These are phyloP conservation scores for Hippophae rhamnoides DNA, from an alignment of 306 rosid genomes.

Conservation along the genomic window DNA sequence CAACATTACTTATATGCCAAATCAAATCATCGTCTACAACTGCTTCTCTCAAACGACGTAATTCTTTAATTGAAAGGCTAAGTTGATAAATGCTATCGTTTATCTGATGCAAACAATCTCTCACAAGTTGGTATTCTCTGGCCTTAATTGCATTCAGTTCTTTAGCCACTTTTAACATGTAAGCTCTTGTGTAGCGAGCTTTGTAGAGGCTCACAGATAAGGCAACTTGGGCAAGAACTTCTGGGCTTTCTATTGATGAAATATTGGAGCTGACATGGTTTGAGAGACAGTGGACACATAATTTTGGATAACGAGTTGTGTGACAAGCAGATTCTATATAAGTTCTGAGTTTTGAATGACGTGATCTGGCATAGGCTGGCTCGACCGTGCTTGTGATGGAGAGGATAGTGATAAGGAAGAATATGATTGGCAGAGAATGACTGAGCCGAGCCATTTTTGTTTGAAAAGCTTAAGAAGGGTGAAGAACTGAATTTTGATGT, in stretches of 20 bases:
- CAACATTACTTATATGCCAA: conserved; percentile 61
- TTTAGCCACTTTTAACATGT: conserved; percentile 24
- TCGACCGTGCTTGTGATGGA: conserved; percentile 8
- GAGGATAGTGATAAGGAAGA: background rate
- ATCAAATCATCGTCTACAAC: conserved; percentile 18
- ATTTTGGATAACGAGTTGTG: conserved; percentile 30
- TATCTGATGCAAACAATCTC: conserved; percentile 47
- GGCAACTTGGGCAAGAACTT: conserved; percentile 38
- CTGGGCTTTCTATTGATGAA: conserved; percentile 21
- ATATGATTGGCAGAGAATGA: background rate
- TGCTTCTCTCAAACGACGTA: conserved; percentile 13
- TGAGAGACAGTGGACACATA: conserved; percentile 34
- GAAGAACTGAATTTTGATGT: background rate
- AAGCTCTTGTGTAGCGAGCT: conserved; percentile 29
- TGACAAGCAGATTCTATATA: conserved; percentile 44
- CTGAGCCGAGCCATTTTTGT: conserved; percentile 32
- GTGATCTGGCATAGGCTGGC: conserved; percentile 9
- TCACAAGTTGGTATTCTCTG: conserved; percentile 22
- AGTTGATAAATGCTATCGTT: conserved; percentile 46
- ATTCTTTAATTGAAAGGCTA: conserved; percentile 34
- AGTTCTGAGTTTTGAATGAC: conserved; percentile 14
- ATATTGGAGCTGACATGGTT: conserved; percentile 17
- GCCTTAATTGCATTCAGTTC: conserved; percentile 21
- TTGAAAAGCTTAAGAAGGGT: background rate
- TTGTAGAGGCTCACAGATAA: conserved; percentile 41